These are phyloP conservation scores for Backusella parvicylindrica DNA, from an alignment of 192 early-diverging fungal species.

Conservation along the genomic window DNA sequence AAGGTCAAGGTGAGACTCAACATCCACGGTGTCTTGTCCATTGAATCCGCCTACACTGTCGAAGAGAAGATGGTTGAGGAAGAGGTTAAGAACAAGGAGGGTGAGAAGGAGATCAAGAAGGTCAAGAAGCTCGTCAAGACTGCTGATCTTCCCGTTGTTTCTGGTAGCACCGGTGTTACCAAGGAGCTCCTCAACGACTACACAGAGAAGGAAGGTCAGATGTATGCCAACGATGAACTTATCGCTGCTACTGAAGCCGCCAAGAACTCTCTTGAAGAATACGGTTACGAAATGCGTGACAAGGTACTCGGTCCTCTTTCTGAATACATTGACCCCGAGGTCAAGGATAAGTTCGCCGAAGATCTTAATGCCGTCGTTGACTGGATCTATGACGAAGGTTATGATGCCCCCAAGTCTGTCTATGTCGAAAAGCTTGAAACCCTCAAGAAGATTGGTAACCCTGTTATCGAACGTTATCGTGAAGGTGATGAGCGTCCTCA, in stretches of 20 bases:
- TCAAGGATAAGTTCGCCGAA: conserved; percentile 65
- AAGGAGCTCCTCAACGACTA: conserved; percentile 56
- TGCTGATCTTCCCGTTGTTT: conserved; percentile 73
- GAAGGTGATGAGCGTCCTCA: conserved; percentile 83
- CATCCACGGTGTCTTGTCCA: conserved; percentile 72
- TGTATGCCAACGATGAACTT: conserved; percentile 81
- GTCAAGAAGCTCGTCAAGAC: conserved; percentile 91
- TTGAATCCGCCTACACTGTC: conserved; percentile 84
- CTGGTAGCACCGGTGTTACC: conserved; percentile 60
- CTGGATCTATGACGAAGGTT: conserved; percentile 98
- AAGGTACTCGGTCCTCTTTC: conserved; percentile 77
- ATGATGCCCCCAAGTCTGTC: conserved; percentile 86
- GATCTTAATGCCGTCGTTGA: conserved; percentile 83
- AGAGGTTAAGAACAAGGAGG: conserved; percentile 62
- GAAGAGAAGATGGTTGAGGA: conserved; percentile 87
- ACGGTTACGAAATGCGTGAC: conserved; percentile 91
- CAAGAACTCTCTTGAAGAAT: conserved; percentile 97
- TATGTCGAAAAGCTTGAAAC: conserved; percentile 78
- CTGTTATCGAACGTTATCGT: conserved; percentile 74
- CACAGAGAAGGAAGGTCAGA: conserved; percentile 79
- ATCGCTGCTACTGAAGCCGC: conserved; percentile 90
- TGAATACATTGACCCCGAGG: conserved; percentile 69
- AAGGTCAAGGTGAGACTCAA: conserved; percentile 92
- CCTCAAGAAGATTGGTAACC: conserved; percentile 81
- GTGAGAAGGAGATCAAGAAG: conserved; percentile 69